Evolutionary conservation across 768 basidiomycete species (phyloP), one percentile per base, ranked within the genome.

Genomic region (Psilocybe subaeruginosa): DNA sequence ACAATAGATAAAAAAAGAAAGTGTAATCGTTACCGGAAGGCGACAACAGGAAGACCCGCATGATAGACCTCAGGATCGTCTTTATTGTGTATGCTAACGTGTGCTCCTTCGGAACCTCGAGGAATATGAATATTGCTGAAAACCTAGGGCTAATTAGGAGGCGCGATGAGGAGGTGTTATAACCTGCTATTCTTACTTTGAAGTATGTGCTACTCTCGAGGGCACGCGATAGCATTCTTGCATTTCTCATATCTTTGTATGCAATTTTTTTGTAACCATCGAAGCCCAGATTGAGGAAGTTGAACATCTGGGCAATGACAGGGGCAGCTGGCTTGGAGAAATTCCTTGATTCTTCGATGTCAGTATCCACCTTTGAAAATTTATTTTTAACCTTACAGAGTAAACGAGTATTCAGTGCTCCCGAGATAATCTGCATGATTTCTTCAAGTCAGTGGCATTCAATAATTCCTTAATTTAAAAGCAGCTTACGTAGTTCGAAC

Each of bases 391-490:
- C 60, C 76, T 56, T 61, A 79, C 75, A 86, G 75, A 2, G 83
- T 85, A 69, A 85, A 89, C 0, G 81, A 80, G 72, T 85, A 86
- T 73, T 90, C 84, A n/a, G 78, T 78, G 66, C 74, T 79, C n/a
- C 81, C 82, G 31, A 85, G 78, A 67, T 85, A 86, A 67, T 86
- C 79, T 78, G 57, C 19, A 53, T 14, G 19, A 8, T 11, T 37
- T 27, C 0, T 7, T 41, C n/a, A 9, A 1, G 23, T 54, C 37
- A 37, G 29, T 37, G 16, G 29, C 9, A 50, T 19, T 29, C 4
- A 53, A 30, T 11, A 19, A 37, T 2, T n/a, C 57, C 8, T 14
- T 0, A 23, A 9, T 17, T 4, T 3, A 14, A 45, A 45, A 19
- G 2, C 5, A 7, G 17, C 80, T 70, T 51, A 82, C 80, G 85